A percentile compares a stretch with the other conserved stretches of the same genome.
Conservation (phyloP, 2,329 filamentous ascomycete species). For the Aspergillus neoniger region DNA sequence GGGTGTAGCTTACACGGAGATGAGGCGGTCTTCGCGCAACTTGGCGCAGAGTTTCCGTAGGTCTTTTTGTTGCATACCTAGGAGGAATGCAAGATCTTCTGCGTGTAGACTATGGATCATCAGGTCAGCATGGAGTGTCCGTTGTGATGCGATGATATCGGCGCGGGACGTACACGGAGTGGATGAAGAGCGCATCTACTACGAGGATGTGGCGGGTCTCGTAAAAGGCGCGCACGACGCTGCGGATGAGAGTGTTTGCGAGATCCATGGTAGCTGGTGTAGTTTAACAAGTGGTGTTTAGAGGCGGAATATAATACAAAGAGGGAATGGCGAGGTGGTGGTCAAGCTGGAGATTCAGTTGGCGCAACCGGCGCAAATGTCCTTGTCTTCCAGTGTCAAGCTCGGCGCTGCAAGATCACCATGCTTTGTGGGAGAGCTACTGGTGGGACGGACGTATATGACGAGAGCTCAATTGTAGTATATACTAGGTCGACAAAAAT, state of each 20-base stretch:
- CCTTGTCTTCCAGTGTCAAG: not conserved
- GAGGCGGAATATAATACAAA: not conserved
- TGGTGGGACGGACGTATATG: not conserved
- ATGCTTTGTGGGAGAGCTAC: not conserved
- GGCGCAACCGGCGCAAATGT: constrained; percentile 1
- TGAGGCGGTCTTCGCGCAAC: constrained; percentile 80
- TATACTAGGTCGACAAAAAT: too few species aligned
- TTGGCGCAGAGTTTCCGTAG: constrained; percentile 85
- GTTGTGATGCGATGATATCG: not conserved
- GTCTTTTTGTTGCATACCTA: constrained; percentile 88
- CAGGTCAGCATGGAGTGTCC: not conserved
- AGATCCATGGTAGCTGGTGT: constrained; percentile 56
- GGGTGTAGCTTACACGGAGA: constrained; percentile 66
- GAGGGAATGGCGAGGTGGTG: not conserved
- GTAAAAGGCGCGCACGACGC: constrained; percentile 83
- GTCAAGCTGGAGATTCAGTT: not conserved
- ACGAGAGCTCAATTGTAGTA: too few species aligned
- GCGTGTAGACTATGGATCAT: constrained; percentile 66
- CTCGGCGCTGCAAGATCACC: not conserved
- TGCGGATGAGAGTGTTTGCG: constrained; percentile 79
- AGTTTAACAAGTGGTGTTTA: not conserved
- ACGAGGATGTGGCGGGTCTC: constrained; percentile 80
- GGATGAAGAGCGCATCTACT: constrained; percentile 75
- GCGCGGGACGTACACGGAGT: constrained; percentile 60
- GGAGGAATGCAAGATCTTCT: constrained; percentile 81